These are phyloP conservation scores for Podospora anserina DNA, from an alignment of 495 filamentous ascomycete genomes.

Conservation along the genomic window DNA sequence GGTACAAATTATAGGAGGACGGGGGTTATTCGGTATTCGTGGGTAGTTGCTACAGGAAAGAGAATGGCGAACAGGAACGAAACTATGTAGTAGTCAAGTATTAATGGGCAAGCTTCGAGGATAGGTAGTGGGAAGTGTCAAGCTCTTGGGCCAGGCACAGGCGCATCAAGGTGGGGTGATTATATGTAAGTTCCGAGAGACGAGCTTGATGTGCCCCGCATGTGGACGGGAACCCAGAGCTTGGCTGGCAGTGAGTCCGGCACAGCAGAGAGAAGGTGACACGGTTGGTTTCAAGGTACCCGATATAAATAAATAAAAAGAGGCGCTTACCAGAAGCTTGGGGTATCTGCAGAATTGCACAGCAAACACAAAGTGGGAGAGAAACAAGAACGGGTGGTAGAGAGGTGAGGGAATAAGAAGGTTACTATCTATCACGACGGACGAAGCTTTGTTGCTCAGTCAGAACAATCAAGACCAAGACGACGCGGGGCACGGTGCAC, in stretches of 20 bases:
- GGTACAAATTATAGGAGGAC: neutral
- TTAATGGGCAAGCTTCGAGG: neutral
- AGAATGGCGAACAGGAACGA: neutral
- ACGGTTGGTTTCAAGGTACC: neutral
- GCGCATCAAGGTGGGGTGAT: constrained; percentile 16
- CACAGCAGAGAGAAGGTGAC: constrained; percentile 7
- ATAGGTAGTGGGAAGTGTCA: constrained; percentile 5
- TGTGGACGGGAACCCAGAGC: constrained; percentile 7
- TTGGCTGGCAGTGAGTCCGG: constrained; percentile 12
- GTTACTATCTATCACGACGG: neutral
- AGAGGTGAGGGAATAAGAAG: neutral
- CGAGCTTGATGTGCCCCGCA: constrained; percentile 18
- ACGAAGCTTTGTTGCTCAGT: neutral
- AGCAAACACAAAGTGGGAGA: neutral
- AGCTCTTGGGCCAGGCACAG: constrained; percentile 10
- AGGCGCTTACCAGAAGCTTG: neutral
- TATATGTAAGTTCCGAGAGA: constrained; percentile 16
- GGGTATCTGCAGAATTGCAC: neutral
- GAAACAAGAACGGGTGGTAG: neutral
- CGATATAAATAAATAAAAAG: neutral
- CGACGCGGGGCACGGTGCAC: neutral
- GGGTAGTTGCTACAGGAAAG: neutral
- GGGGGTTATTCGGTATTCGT: neutral
- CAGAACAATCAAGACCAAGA: neutral
- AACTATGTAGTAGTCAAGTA: constrained; percentile 2